Conservation (phyloP, 306 rosid genomes). For the Trifolium fragiferum region DNA sequence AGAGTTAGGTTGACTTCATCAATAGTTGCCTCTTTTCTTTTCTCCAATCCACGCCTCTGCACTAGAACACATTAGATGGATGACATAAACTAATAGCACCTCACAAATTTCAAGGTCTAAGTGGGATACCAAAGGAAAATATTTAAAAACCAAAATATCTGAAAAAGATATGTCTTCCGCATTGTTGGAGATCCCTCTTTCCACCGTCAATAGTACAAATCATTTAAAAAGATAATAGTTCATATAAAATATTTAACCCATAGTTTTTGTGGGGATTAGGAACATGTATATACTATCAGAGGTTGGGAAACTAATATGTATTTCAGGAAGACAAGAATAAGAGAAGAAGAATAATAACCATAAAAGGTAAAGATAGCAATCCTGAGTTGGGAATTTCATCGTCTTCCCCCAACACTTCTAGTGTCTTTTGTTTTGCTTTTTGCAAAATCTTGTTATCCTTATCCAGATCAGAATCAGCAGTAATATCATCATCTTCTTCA, state of each 20-base stretch:
- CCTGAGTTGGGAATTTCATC: slow-evolving; percentile 82
- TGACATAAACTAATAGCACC: slow-evolving; percentile 25
- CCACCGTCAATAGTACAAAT: slow-evolving; percentile 7
- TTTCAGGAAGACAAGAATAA: slow-evolving; percentile 11
- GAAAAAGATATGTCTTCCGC: background rate
- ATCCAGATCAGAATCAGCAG: slow-evolving; percentile 56
- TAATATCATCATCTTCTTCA: slow-evolving; percentile 61
- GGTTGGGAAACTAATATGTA: slow-evolving; percentile 5
- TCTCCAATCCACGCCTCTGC: slow-evolving; percentile 83
- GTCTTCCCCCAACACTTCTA: slow-evolving; percentile 63
- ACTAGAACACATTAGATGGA: slow-evolving; percentile 41
- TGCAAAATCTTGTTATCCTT: slow-evolving; percentile 63
- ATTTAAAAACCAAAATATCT: background rate
- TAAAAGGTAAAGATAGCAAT: slow-evolving; percentile 82
- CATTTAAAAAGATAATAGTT: slow-evolving; percentile 2
- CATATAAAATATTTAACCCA: background rate
- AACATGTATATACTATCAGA: slow-evolving; percentile 14
- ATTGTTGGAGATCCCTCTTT: slow-evolving; percentile 1
- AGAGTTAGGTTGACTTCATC: slow-evolving; percentile 81
- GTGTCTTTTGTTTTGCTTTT: slow-evolving; percentile 79
- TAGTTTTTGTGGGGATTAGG: slow-evolving; percentile 23
- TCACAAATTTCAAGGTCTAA: slow-evolving; percentile 24
- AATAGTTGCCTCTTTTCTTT: slow-evolving; percentile 72
- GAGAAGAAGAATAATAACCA: slow-evolving; percentile 61
- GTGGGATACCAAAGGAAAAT: slow-evolving; percentile 11